A percentile compares a stretch with the other conserved stretches of the same genome.
phyloP scores from a whole-genome alignment of 1,284 basidiomycete genomes.

The Malassezia nana region DNA sequence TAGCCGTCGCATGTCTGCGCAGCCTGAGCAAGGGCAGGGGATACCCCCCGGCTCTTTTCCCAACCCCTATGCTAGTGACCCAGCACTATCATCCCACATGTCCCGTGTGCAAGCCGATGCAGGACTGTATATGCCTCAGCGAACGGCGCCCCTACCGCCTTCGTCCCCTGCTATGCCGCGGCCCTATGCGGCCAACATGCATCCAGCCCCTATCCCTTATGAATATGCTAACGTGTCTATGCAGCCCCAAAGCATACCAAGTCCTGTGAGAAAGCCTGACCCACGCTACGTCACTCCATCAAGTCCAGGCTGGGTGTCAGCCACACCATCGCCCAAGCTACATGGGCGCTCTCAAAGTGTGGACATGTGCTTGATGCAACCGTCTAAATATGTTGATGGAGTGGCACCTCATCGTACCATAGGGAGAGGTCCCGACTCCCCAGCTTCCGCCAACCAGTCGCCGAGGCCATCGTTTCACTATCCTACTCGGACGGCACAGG shows the following conservation, averaged over 20 bases:
- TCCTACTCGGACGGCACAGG: neutral
- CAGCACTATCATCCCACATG: neutral
- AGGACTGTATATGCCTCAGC: neutral
- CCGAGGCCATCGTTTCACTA: neutral
- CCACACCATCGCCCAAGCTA: neutral
- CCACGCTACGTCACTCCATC: neutral
- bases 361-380: neutral
- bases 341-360: constrained; percentile 2
- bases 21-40: neutral
- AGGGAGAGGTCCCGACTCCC: neutral
- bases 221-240: neutral
- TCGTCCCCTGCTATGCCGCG: neutral
- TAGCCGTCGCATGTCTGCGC: neutral
- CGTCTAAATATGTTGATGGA: neutral
- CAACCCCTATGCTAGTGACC: neutral
- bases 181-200: neutral
- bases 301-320: neutral
- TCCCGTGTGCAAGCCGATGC: neutral
- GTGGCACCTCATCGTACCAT: neutral
- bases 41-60: neutral
- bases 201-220: neutral
- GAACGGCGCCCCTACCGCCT: neutral
- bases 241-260: neutral
- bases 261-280: neutral
- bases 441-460: neutral